These are phyloP conservation scores for Colletotrichum zoysiae DNA, from an alignment of 2,329 filamentous ascomycete species.

Conservation along the genomic window DNA sequence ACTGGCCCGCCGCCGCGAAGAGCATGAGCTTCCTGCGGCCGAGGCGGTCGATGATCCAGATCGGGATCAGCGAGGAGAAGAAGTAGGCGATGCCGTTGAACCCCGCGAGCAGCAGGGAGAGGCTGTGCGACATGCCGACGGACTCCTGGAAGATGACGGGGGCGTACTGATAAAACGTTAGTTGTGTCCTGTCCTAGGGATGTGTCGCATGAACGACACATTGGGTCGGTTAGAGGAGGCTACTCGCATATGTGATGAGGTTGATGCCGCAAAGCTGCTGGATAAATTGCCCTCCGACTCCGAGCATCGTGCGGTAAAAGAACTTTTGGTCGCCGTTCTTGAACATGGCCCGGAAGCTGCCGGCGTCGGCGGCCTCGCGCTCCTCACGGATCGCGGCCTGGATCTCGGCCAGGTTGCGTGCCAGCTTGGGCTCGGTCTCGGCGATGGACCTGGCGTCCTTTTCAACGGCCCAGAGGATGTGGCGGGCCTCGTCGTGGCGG, in stretches of 20 bases:
- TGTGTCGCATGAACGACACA: no score
- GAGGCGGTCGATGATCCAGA: conserved; percentile 55
- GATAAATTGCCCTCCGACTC: conserved; percentile 60
- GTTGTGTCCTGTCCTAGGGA: neutral
- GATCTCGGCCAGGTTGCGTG: conserved; percentile 52
- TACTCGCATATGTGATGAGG: conserved; percentile 47
- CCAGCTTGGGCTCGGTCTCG: conserved; percentile 47
- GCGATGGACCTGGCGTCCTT: conserved; percentile 45
- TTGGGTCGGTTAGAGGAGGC: neutral
- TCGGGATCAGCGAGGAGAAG: conserved; percentile 49
- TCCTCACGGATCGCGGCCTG: conserved; percentile 56
- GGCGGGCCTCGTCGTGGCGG: conserved; percentile 57
- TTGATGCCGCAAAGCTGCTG: conserved; percentile 55
- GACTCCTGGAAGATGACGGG: conserved; percentile 60
- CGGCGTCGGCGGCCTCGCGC: conserved; percentile 51
- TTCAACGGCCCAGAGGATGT: conserved; percentile 51
- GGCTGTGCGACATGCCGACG: conserved; percentile 56
- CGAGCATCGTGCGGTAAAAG: conserved; percentile 54
- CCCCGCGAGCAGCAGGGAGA: conserved; percentile 65
- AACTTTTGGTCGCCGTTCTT: conserved; percentile 59
- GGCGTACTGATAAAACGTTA: conserved; percentile 46
- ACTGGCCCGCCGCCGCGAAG: conserved; percentile 54
- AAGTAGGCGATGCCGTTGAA: conserved; percentile 60
- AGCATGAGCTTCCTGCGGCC: conserved; percentile 72
- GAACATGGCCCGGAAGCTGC: conserved; percentile 52